Conservation (phyloP, 129 eudicot species). For the Mikania micrantha region DNA sequence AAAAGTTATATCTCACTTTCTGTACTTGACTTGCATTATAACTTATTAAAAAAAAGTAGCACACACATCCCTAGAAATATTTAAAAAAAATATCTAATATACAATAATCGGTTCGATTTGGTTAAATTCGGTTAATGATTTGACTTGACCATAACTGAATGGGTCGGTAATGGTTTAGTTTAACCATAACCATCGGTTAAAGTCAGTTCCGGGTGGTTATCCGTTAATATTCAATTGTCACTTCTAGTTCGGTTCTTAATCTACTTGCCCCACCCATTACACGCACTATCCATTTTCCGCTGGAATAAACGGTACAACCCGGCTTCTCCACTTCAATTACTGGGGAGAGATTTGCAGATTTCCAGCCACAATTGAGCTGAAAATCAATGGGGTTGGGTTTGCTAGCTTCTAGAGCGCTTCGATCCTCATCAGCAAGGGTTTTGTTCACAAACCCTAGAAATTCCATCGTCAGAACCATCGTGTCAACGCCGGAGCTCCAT, state of each 20-base stretch:
- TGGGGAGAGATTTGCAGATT: background rate
- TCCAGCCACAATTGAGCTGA: background rate
- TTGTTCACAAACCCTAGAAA: slow-evolving; percentile 9
- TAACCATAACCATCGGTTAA: too few species aligned
- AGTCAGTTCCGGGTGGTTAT: too few species aligned
- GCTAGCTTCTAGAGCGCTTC: slow-evolving; percentile 66
- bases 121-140: too few species aligned
- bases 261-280: background rate
- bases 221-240: too few species aligned
- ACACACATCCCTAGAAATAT: too few species aligned
- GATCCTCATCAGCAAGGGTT: slow-evolving; percentile 34
- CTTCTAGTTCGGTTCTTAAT: background rate
- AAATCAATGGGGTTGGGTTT: slow-evolving; percentile 63
- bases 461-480: slow-evolving; percentile 40
- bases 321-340: background rate
- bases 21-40: too few species aligned
- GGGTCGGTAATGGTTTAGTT: too few species aligned
- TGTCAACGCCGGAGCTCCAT: slow-evolving; percentile 69
- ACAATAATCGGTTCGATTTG: too few species aligned
- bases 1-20: too few species aligned
- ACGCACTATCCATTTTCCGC: slow-evolving; percentile 19
- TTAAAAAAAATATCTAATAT: too few species aligned
- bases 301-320: slow-evolving; percentile 10
- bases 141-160: too few species aligned
- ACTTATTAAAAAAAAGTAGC: too few species aligned